Conservation (phyloP, 1,284 basidiomycete genomes). For the Papiliotrema laurentii region DNA sequence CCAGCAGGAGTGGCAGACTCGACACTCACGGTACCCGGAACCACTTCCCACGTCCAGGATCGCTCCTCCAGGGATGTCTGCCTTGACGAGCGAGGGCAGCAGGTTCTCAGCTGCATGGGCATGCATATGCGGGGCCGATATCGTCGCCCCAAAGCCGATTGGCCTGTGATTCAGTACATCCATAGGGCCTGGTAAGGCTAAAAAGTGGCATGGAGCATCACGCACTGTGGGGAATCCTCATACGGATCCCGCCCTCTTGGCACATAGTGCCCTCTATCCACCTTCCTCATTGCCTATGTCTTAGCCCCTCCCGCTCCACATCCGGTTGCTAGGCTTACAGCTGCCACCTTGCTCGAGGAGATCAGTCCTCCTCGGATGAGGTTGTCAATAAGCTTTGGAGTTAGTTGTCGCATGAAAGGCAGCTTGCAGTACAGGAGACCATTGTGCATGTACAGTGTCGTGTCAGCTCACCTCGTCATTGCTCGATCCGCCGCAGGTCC, state of each 20-base stretch:
- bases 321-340: slow-evolving; percentile 15
- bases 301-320: neutral
- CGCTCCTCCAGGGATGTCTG: slow-evolving; percentile 14
- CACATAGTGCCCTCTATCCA: slow-evolving; percentile 44
- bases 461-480: slow-evolving; percentile 33
- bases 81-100: slow-evolving; percentile 22
- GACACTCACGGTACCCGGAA: slow-evolving; percentile 65
- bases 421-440: neutral
- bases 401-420: neutral
- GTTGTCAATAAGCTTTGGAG: slow-evolving; percentile 36
- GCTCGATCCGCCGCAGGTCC: slow-evolving; percentile 34
- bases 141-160: slow-evolving; percentile 47
- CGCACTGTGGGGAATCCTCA: slow-evolving; percentile 46
- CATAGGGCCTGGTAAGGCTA: neutral
- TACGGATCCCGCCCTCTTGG: slow-evolving; percentile 28
- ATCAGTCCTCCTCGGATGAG: slow-evolving; percentile 35
- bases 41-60: slow-evolving; percentile 48
- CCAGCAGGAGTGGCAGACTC: neutral
- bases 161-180: slow-evolving; percentile 16
- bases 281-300: slow-evolving; percentile 45
- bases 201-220: neutral
- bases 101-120: slow-evolving; percentile 44
- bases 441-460: neutral
- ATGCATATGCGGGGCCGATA: slow-evolving; percentile 50
- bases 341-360: slow-evolving; percentile 27